Conservation (phyloP, 2,329 filamentous ascomycete species). For the Cladophialophora psammophila region DNA sequence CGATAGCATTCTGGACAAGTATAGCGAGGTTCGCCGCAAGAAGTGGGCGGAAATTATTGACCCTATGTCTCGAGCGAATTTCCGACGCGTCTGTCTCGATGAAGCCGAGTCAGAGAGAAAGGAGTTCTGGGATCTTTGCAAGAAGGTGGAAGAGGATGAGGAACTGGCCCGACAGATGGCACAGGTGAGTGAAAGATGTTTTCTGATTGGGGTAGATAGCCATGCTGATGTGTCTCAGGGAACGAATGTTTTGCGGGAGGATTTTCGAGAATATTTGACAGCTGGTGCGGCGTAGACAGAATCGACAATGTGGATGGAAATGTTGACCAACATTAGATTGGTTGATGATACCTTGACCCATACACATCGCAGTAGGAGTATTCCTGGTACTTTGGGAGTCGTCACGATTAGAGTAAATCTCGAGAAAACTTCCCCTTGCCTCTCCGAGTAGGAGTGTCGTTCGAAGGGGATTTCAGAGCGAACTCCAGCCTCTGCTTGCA, state of each 20-base stretch:
- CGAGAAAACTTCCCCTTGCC: no score
- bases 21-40: slow-evolving; percentile 50
- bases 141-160: slow-evolving; percentile 46
- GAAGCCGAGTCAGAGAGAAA: slow-evolving; percentile 48
- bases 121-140: slow-evolving; percentile 47
- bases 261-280: slow-evolving; percentile 32
- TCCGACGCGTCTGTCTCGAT: slow-evolving; percentile 46
- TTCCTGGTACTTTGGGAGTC: no score
- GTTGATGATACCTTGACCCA: no score
- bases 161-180: slow-evolving; percentile 34
- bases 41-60: slow-evolving; percentile 52
- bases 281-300: slow-evolving; percentile 12
- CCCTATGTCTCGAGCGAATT: slow-evolving; percentile 53
- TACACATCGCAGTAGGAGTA: no score
- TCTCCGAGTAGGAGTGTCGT: no score
- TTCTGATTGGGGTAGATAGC: background rate
- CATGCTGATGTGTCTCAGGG: slow-evolving; percentile 22
- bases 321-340: no score
- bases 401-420: no score
- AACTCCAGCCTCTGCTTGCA: no score
- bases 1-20: slow-evolving; percentile 54
- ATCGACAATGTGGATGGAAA: no score
- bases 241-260: slow-evolving; percentile 30
- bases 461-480: no score
- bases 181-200: slow-evolving; percentile 22